A percentile compares a stretch with the other conserved stretches of the same genome.
Conservation (phyloP, 2,329 filamentous ascomycete genomes). For the Biscogniauxia mediterranea region DNA sequence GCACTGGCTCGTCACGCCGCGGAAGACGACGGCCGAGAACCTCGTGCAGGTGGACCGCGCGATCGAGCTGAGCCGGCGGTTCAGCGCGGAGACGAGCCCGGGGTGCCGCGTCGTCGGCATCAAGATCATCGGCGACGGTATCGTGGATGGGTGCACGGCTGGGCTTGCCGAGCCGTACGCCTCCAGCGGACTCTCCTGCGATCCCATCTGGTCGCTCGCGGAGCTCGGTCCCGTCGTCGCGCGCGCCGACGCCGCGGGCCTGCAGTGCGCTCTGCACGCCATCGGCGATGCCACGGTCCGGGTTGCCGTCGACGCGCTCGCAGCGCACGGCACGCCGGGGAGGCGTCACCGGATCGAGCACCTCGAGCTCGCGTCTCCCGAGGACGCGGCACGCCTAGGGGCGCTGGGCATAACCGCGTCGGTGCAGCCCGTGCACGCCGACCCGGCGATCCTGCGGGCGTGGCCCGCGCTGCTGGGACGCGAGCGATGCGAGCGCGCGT, state of each 20-base stretch:
- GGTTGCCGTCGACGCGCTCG: constrained; percentile 57
- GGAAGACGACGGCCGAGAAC: constrained; percentile 41
- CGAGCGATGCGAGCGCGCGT: constrained; percentile 55
- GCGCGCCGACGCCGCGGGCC: constrained; percentile 49
- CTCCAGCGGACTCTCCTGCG: constrained; percentile 42
- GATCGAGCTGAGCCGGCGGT: constrained; percentile 44
- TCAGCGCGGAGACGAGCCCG: constrained; percentile 43
- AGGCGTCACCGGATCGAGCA: constrained; percentile 64
- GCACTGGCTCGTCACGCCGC: constrained; percentile 54
- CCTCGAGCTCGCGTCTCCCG: constrained; percentile 55
- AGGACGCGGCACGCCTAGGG: constrained; percentile 57
- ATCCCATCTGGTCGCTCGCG: constrained; percentile 53
- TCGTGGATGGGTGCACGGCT: constrained; percentile 64
- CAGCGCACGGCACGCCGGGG: constrained; percentile 38
- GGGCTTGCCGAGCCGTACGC: constrained; percentile 58
- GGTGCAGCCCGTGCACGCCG: constrained; percentile 57
- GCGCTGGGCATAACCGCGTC: constrained; percentile 59
- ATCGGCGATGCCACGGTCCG: constrained; percentile 61
- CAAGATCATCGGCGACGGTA: constrained; percentile 65
- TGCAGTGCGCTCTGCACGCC: constrained; percentile 64
- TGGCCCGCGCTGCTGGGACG: constrained; percentile 59
- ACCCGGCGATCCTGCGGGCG: constrained; percentile 59
- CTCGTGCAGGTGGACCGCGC: constrained; percentile 51
- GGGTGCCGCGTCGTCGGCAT: constrained; percentile 55
- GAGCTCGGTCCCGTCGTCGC: constrained; percentile 53